A percentile compares a stretch with the other conserved stretches of the same genome.
Conservation (phyloP, 2,329 filamentous ascomycete genomes). For the Xylaria multiplex region DNA sequence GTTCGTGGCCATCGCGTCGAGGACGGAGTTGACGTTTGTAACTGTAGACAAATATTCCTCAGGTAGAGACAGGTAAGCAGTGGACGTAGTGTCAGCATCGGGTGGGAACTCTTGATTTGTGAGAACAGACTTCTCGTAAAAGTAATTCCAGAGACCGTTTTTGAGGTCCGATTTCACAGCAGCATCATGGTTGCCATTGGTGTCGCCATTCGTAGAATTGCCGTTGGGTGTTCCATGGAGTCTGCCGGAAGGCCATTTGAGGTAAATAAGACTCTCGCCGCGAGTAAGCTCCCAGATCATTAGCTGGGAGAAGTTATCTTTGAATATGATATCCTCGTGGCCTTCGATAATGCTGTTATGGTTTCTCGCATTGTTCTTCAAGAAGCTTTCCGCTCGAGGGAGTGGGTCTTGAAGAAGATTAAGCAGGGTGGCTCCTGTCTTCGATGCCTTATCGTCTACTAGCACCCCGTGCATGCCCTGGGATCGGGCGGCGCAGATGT, state of each 20-base stretch:
- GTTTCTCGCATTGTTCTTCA: slow-evolving; percentile 4
- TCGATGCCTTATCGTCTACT: background rate
- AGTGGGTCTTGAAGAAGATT: slow-evolving; percentile 18
- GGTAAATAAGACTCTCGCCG: slow-evolving; percentile 35
- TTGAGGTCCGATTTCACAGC: background rate
- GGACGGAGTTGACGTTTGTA: slow-evolving; percentile 18
- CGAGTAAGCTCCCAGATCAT: slow-evolving; percentile 52
- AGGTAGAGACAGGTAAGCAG: slow-evolving; percentile 38
- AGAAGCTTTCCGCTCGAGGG: slow-evolving; percentile 1
- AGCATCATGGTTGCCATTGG: background rate
- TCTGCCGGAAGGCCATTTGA: slow-evolving; percentile 36
- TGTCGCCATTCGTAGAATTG: background rate
- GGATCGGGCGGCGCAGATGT: slow-evolving; percentile 39
- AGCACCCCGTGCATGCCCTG: slow-evolving; percentile 14
- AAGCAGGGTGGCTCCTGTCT: background rate
- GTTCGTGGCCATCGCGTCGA: slow-evolving; percentile 35
- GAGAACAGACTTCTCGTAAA: slow-evolving; percentile 34
- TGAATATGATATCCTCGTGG: slow-evolving; percentile 42
- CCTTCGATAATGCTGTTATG: slow-evolving; percentile 44
- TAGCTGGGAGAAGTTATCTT: slow-evolving; percentile 51
- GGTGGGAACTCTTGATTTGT: slow-evolving; percentile 35
- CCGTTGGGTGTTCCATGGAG: background rate
- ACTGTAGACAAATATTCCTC: slow-evolving; percentile 22
- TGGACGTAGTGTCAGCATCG: slow-evolving; percentile 43
- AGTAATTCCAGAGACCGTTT: slow-evolving; percentile 37